Percentiles rank a stretch among this genome's conserved stretches.
These are phyloP conservation scores for Gaeumannomyces tritici DNA, from an alignment of 2,329 filamentous ascomycete genomes.

Conservation along the genomic window DNA sequence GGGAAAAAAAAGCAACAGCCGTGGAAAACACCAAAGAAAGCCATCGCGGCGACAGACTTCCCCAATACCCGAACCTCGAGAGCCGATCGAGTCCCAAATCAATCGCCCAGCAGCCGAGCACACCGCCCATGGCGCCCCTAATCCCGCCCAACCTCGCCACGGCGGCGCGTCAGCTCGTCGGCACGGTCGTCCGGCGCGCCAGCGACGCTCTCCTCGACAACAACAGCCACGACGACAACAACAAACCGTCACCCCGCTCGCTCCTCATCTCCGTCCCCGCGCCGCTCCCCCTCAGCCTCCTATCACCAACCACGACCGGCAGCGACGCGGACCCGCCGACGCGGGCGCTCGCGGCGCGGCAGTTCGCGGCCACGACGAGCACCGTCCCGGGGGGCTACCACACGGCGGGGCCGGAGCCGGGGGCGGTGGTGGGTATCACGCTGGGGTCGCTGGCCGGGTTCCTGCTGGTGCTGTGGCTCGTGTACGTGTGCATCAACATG, in stretches of 20 bases:
- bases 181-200: background rate
- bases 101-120: background rate
- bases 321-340: constrained; percentile 5
- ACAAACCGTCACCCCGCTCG: background rate
- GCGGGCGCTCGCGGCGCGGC: constrained; percentile 10
- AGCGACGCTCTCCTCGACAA: background rate
- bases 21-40: background rate
- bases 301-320: background rate
- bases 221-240: too few relatives aligned
- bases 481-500: constrained; percentile 21
- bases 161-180: background rate
- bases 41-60: background rate
- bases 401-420: constrained; percentile 16
- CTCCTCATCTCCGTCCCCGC: background rate
- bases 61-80: background rate
- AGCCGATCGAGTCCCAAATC: background rate
- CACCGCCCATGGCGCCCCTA: background rate
- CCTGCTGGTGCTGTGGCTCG: constrained; percentile 20
- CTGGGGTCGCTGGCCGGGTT: constrained; percentile 34
- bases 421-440: constrained; percentile 28
- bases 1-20: background rate
- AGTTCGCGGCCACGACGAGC: constrained; percentile 11
- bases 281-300: background rate
- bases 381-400: constrained; percentile 21
- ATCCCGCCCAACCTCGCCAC: background rate